A percentile compares a stretch with the other conserved stretches of the same genome.
Evolutionary conservation across 2,329 filamentous ascomycete genomes (phyloP).

Genomic region (Cordyceps javanica): DNA sequence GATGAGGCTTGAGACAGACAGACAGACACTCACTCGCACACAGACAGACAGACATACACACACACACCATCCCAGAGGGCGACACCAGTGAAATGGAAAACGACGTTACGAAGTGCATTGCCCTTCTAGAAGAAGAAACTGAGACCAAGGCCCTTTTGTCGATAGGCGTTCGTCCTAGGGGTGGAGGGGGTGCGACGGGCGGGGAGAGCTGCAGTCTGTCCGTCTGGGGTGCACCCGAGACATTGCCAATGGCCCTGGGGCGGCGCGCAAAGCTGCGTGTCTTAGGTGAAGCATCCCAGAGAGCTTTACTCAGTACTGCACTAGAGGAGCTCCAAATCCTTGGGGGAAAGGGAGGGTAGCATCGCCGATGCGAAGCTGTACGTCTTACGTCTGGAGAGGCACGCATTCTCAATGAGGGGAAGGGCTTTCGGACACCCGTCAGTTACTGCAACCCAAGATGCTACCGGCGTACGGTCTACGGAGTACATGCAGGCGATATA

Average conservation of each 20-base stretch:
- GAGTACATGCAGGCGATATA: no score
- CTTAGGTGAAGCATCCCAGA: no score
- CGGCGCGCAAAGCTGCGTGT: no score
- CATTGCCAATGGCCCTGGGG: no score
- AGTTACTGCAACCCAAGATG: not conserved
- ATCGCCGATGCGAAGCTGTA: not conserved
- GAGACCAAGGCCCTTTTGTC: not conserved
- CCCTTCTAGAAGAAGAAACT: constrained; percentile 1
- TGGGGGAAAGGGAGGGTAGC: not conserved
- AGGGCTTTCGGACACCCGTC: no score
- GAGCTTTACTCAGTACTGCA: no score
- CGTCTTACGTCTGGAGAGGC: not conserved
- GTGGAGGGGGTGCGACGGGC: not conserved
- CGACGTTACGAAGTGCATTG: no score
- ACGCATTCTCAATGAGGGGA: not conserved
- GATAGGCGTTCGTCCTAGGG: not conserved
- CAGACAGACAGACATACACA: no score
- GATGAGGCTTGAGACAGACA: constrained; percentile 4
- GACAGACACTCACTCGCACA: no score
- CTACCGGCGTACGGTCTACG: no score
- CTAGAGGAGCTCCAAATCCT: not conserved
- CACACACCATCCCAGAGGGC: no score
- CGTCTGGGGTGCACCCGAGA: not conserved
- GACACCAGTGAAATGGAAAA: no score
- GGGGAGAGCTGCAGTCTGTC: not conserved